Evolutionary conservation across 177 flowering plant species (phyloP).

Genomic region (Telopea speciosissima): DNA sequence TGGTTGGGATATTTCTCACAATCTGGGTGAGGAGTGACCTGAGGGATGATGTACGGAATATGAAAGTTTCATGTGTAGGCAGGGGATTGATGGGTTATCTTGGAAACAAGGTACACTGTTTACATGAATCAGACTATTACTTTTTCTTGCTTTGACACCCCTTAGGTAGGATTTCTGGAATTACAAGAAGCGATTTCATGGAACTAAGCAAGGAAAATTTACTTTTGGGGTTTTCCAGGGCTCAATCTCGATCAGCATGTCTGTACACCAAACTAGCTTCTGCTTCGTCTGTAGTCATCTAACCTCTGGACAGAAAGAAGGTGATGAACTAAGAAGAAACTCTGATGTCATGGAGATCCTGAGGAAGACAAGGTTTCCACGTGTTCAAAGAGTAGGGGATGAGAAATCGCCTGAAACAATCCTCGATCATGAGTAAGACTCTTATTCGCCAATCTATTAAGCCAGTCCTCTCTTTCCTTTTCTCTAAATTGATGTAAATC

Average conservation of each 20-base stretch:
- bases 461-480: not conserved
- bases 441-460: not conserved
- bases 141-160: not conserved
- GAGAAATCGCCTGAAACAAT: slow-evolving; percentile 85
- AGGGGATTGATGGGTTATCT: slow-evolving; percentile 98
- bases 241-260: slow-evolving; percentile 96
- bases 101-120: slow-evolving; percentile 79
- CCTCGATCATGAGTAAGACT: slow-evolving; percentile 83
- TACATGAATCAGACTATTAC: not conserved
- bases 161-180: not conserved
- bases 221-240: slow-evolving; percentile 56
- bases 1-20: slow-evolving; percentile 94
- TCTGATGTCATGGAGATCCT: slow-evolving; percentile 97
- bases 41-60: slow-evolving; percentile 55
- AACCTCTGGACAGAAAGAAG: slow-evolving; percentile 95
- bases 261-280: slow-evolving; percentile 91
- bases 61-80: slow-evolving; percentile 97
- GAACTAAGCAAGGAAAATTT: slow-evolving; percentile 11
- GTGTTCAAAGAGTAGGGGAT: slow-evolving; percentile 65
- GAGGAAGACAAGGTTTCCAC: slow-evolving; percentile 89
- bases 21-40: slow-evolving; percentile 84
- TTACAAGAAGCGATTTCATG: not conserved
- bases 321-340: slow-evolving; percentile 88
- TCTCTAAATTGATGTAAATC: not conserved
- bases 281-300: slow-evolving; percentile 97